Base-by-base conservation (phyloP, 345 rosid species). In the Corymbia maculata region DNA sequence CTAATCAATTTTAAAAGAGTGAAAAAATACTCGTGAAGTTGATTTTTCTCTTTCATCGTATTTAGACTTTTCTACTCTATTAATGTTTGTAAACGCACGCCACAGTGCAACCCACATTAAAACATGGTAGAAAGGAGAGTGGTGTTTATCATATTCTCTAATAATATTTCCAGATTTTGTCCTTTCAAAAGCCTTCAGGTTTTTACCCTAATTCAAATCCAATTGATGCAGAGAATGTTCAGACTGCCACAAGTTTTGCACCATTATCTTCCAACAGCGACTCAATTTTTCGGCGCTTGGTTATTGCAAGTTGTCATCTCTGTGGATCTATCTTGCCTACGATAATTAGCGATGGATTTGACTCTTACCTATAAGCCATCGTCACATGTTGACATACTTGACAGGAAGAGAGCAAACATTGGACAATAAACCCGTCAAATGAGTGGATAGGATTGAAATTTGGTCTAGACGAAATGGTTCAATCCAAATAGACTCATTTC, bases 381-480 rank as follows among this genome's bases (percentile, higher is more conserved):
- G 21, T 11, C 68, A 11, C 11, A 30, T 61, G 68, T 26, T 59
- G 68, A 30, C 79, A 66, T 30, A 36, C 79, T 42, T 3, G 16
- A 30, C 2, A 4, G 10, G 32, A 6, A n/a, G 21, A 66, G 11
- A 66, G 79, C 21, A 21, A 30, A 42, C 2, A 8, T 10, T 42
- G 1, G 8, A 15, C 32, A 55, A 8, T 22, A 55, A 26, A 22
- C 12, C 22, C 22, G 61, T 55, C 61, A 21, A 55, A 55, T 55
- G 21, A 55, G 61, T 55, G 26, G 61, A 55, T 55, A 21, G 61
- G 61, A 22, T 55, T 12, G 3, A 55, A 28, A 55, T 55, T 22
- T 4, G 12, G 9, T n/a, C n/a, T n/a, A n/a, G 22, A 28, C 6
- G 1, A 22, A 22, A 55, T 22, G 0, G 12, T 55, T 26, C 28